phyloP scores from a whole-genome alignment of 2,329 filamentous ascomycete species.

The Endoconidiophora polonica region DNA sequence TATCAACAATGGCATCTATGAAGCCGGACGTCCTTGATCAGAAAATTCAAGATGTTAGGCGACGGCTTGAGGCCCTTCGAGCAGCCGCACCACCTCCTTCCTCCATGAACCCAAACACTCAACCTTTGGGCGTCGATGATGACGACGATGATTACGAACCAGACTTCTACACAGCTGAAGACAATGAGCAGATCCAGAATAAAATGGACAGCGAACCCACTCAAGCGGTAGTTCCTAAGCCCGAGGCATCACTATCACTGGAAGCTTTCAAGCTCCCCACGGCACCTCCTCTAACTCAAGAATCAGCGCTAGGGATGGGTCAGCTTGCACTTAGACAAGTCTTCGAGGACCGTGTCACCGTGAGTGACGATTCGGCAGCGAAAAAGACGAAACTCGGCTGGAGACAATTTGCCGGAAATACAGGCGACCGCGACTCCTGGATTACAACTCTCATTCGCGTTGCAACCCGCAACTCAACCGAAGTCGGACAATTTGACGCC shows the following conservation, averaged over 20 bases:
- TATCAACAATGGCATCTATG: slow-evolving; percentile 43
- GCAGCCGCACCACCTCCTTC: slow-evolving; percentile 26
- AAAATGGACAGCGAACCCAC: slow-evolving; percentile 56
- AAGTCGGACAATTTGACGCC: slow-evolving; percentile 17
- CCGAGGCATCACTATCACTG: slow-evolving; percentile 38
- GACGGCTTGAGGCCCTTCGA: slow-evolving; percentile 8
- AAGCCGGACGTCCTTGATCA: slow-evolving; percentile 11
- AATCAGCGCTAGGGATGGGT: slow-evolving; percentile 19
- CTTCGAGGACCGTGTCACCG: slow-evolving; percentile 32
- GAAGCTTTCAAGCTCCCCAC: slow-evolving; percentile 66
- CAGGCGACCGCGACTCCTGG: slow-evolving; percentile 79
- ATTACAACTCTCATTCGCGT: slow-evolving; percentile 72
- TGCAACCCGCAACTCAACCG: slow-evolving; percentile 26
- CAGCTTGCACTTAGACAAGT: slow-evolving; percentile 13
- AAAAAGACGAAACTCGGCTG: slow-evolving; percentile 57
- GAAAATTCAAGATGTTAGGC: slow-evolving; percentile 13
- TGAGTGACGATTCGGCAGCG: slow-evolving; percentile 48
- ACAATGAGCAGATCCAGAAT: slow-evolving; percentile 61
- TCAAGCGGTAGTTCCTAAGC: slow-evolving; percentile 20
- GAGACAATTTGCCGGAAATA: slow-evolving; percentile 66
- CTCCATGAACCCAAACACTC: slow-evolving; percentile 27
- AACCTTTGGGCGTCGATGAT: slow-evolving; percentile 47
- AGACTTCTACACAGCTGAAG: slow-evolving; percentile 62
- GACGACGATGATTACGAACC: slow-evolving; percentile 84
- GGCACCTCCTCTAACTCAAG: slow-evolving; percentile 54